Evolutionary conservation across 1,284 basidiomycete species (phyloP).

Genomic region (Apiotrichum siamense): DNA sequence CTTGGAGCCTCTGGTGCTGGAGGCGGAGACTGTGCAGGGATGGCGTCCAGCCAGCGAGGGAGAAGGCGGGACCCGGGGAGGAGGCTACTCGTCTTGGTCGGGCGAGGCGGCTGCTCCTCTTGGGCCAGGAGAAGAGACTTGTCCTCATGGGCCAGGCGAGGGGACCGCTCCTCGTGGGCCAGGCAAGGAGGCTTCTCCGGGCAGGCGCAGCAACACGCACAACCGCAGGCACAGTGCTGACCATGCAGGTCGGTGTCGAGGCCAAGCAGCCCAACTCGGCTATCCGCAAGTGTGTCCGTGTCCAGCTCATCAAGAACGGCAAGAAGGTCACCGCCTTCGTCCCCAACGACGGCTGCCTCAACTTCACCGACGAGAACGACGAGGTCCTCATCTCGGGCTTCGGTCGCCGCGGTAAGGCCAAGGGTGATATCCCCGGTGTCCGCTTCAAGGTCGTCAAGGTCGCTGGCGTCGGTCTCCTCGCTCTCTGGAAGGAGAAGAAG

Average conservation of each 20-base stretch:
- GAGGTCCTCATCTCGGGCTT: slow-evolving; percentile 99
- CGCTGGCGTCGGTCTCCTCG: slow-evolving; percentile 95
- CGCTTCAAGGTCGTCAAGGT: slow-evolving; percentile 99
- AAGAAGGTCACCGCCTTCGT: slow-evolving; percentile 97
- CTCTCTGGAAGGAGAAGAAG: slow-evolving; percentile 98
- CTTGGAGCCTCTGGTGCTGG: too few species aligned
- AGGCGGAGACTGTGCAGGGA: too few species aligned
- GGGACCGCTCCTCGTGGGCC: too few species aligned
- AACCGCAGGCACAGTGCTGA: neutral
- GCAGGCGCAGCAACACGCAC: neutral
- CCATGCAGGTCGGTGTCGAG: slow-evolving; percentile 54
- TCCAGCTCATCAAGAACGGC: slow-evolving; percentile 99
- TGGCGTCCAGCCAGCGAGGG: too few species aligned
- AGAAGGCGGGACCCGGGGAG: too few species aligned
- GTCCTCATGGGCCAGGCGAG: too few species aligned
- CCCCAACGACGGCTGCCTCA: slow-evolving; percentile 95
- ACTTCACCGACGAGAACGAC: slow-evolving; percentile 97
- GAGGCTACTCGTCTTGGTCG: too few species aligned
- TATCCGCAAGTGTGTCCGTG: slow-evolving; percentile 99
- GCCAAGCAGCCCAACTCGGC: slow-evolving; percentile 93
- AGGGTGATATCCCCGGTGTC: slow-evolving; percentile 57
- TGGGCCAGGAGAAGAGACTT: too few species aligned
- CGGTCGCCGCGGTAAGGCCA: slow-evolving; percentile 95
- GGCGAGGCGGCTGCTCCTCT: too few species aligned
- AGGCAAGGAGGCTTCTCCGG: neutral